A percentile compares a stretch with the other conserved stretches of the same genome.
Evolutionary conservation across 331 rosid genomes (phyloP).

Genomic region (Phaseolus coccineus): DNA sequence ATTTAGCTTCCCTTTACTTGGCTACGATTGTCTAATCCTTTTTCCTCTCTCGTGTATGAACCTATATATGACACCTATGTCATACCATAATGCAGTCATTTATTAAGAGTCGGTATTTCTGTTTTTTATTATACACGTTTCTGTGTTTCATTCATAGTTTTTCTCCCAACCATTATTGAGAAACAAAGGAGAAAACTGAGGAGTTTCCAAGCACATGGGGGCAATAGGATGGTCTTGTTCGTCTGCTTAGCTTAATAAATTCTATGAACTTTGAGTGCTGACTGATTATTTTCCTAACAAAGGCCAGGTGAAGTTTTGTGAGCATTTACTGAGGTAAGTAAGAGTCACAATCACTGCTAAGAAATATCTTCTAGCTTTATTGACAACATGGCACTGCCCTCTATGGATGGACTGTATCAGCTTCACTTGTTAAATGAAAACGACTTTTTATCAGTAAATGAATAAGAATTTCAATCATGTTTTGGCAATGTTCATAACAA

Average conservation of each 20-base stretch:
- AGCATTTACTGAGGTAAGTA: background rate
- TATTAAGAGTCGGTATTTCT: no score
- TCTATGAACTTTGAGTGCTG: slow-evolving; percentile 33
- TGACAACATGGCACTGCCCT: slow-evolving; percentile 7
- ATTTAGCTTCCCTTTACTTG: slow-evolving; percentile 43
- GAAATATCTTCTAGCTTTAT: slow-evolving; percentile 20
- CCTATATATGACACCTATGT: background rate
- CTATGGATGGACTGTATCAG: background rate
- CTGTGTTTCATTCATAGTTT: no score
- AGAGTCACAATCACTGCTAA: slow-evolving; percentile 16
- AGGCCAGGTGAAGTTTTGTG: slow-evolving; percentile 21
- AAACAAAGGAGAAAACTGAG: slow-evolving; percentile 16
- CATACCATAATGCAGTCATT: background rate
- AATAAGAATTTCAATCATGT: background rate
- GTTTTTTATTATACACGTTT: no score
- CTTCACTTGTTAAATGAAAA: background rate
- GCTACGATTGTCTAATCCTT: background rate
- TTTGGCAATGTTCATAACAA: background rate
- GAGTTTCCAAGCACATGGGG: slow-evolving; percentile 40
- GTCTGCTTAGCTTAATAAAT: slow-evolving; percentile 11
- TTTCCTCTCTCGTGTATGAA: background rate
- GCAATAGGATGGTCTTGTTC: slow-evolving; percentile 8
- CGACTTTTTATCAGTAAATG: background rate
- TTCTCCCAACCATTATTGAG: background rate
- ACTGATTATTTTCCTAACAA: background rate